These are phyloP conservation scores for Penicillium nucicola DNA, from an alignment of 495 filamentous ascomycete species.

Conservation along the genomic window DNA sequence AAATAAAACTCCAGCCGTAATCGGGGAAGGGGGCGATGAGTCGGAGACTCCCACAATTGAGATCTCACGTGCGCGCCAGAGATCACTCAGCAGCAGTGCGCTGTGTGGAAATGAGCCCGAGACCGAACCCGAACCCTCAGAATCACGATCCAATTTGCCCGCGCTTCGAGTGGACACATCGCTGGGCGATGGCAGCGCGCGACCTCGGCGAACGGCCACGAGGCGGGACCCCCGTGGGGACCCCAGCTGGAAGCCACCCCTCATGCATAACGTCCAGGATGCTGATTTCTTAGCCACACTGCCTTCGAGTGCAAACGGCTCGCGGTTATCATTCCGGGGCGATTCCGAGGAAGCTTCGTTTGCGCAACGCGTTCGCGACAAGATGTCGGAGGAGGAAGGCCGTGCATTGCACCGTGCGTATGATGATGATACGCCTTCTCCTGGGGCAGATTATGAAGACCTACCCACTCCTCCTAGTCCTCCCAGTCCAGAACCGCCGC, in stretches of 20 bases:
- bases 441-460: conserved; percentile 23
- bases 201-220: conserved; percentile 1
- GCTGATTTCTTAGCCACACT: conserved; percentile 39
- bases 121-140: conserved; percentile 9
- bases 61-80: conserved; percentile 54
- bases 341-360: conserved; percentile 46
- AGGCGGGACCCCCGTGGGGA: conserved; percentile 13
- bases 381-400: conserved; percentile 72
- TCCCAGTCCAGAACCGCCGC: conserved; percentile 2
- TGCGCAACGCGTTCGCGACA: conserved; percentile 57
- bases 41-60: conserved; percentile 65
- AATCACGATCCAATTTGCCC: conserved; percentile 15
- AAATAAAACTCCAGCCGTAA: conserved; percentile 64
- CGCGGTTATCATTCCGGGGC: conserved; percentile 41
- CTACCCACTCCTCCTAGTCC: conserved; percentile 9
- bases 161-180: conserved; percentile 40
- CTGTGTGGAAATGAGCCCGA: conserved; percentile 9
- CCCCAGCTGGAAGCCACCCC: conserved; percentile 24
- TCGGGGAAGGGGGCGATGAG: conserved; percentile 87
- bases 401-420: conserved; percentile 56
- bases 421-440: conserved; percentile 26
- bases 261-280: conserved; percentile 33
- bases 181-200: conserved; percentile 25
- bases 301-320: conserved; percentile 27
- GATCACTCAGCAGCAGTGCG: conserved; percentile 29